Evolutionary conservation across 306 rosid genomes (phyloP).

Genomic region (Dalbergia cochinchinensis): DNA sequence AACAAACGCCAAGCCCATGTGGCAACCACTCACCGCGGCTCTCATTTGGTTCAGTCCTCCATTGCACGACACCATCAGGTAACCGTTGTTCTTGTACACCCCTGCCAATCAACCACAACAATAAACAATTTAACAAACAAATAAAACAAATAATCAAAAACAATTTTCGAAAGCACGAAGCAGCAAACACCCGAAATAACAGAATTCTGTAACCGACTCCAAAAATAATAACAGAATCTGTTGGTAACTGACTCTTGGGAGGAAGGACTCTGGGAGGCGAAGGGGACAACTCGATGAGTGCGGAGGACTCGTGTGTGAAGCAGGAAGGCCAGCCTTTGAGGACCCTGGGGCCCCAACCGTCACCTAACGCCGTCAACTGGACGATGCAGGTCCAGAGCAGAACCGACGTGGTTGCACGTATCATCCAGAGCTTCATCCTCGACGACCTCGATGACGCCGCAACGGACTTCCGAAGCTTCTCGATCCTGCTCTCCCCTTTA

Average conservation of each 20-base stretch:
- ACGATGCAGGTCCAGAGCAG: constrained; percentile 90
- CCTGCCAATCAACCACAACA: constrained; percentile 47
- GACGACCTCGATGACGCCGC: constrained; percentile 67
- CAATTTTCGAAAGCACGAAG: neutral
- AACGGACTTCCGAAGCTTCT: constrained; percentile 68
- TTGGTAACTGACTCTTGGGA: constrained; percentile 77
- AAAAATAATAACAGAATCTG: neutral
- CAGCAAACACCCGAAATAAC: neutral
- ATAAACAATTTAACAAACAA: neutral
- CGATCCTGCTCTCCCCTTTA: constrained; percentile 67
- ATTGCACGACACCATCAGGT: constrained; percentile 93
- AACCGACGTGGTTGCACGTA: constrained; percentile 84
- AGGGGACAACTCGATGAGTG: constrained; percentile 49
- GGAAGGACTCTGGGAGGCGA: constrained; percentile 67
- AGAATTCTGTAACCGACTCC: neutral
- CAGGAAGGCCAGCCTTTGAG: constrained; percentile 99
- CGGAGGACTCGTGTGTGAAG: constrained; percentile 67
- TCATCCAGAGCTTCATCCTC: constrained; percentile 86
- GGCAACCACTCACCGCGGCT: constrained; percentile 82
- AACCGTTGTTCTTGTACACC: constrained; percentile 89
- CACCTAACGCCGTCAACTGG: constrained; percentile 89
- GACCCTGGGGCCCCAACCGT: constrained; percentile 92
- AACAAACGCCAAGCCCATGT: neutral
- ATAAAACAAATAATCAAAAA: neutral
- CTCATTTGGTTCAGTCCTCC: constrained; percentile 99